Base-by-base conservation (phyloP, 768 basidiomycete species). In the Coprinellus micaceus region DNA sequence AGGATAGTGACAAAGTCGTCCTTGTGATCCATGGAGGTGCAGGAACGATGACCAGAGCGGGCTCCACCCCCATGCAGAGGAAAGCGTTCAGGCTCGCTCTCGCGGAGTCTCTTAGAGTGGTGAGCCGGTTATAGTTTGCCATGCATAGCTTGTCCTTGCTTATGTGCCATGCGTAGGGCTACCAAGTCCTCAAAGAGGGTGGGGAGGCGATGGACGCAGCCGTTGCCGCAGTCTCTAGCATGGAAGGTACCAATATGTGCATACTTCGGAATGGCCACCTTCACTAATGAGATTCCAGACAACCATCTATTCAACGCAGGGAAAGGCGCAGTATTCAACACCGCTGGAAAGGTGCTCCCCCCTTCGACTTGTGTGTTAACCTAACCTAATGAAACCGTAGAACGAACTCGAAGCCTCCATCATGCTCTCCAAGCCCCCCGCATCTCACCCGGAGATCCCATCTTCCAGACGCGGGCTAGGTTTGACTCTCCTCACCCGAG, bases 171-270 rank as follows among this genome's bases (percentile, higher is more conserved):
- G 19, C 15, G n/a, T 43, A 77, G 76, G 91, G 91, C 1, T 74
- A 91, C 60, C 64, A 78, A 19, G 74, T 91, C 19, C 79, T 94
- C 41, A 72, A 67, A 37, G 69, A 76, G 2, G 88, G 87, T 15
- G 91, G 90, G 0, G 88, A 90, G 65, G 90, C 91, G 4, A 84
- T 94, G 79, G 89, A 93, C 66, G 90, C 91, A 17, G 83, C 78
- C 4, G 84, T 88, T 2, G 85, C 88, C 10, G 89, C 91, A 0
- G 91, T 91, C 7, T 73, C 81, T 0, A 68, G 75, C 15, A 73
- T 94, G 79, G 91, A 93, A 80, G 86, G 89, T 85, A 40, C n/a
- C n/a, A 28, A 71, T 60, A 36, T 19, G 52, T 19, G 26, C 30
- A 30, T 13, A 12, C 24, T 13, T 36, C 17, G 24, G 3, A 11